phyloP scores from a whole-genome alignment of 2,329 filamentous ascomycete species.

The Pseudopyricularia javanii region DNA sequence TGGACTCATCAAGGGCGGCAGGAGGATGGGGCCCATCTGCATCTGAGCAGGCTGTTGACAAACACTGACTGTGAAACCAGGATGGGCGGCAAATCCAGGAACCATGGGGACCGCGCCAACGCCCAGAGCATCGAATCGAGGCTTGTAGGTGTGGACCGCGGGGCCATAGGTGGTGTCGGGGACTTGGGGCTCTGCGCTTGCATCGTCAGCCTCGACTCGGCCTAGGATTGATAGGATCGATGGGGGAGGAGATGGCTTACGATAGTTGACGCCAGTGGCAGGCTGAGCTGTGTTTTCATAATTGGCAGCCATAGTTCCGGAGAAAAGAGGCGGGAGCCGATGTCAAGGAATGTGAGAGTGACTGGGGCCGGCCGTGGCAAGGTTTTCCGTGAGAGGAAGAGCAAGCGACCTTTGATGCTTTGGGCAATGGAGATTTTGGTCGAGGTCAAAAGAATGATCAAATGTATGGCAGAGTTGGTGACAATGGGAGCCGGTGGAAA shows the following conservation, averaged over 20 bases:
- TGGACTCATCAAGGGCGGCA: not conserved
- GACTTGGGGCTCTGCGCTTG: conserved; percentile 34
- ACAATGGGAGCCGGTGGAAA: too few relatives aligned
- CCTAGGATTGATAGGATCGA: too few relatives aligned
- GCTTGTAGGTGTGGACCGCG: conserved; percentile 41
- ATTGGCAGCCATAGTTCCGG: conserved; percentile 19
- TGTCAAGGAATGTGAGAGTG: not conserved
- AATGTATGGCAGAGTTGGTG: too few relatives aligned
- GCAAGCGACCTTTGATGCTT: not conserved
- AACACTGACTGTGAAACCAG: conserved; percentile 4
- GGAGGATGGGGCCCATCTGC: not conserved
- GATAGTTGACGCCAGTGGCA: conserved; percentile 35
- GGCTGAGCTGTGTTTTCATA: conserved; percentile 31
- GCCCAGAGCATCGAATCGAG: conserved; percentile 30
- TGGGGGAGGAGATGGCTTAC: not conserved
- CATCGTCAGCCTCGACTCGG: too few relatives aligned
- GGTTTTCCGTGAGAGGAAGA: not conserved
- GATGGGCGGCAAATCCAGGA: conserved; percentile 12
- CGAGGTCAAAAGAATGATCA: too few relatives aligned
- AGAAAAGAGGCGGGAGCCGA: not conserved
- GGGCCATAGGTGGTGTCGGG: conserved; percentile 45
- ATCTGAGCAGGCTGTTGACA: not conserved
- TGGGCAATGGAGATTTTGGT: not conserved
- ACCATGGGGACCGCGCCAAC: conserved; percentile 6
- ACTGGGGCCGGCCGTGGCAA: not conserved